These are phyloP conservation scores for Stentor coeruleus DNA, from an alignment of 73 alveolate species.

Conservation along the genomic window DNA sequence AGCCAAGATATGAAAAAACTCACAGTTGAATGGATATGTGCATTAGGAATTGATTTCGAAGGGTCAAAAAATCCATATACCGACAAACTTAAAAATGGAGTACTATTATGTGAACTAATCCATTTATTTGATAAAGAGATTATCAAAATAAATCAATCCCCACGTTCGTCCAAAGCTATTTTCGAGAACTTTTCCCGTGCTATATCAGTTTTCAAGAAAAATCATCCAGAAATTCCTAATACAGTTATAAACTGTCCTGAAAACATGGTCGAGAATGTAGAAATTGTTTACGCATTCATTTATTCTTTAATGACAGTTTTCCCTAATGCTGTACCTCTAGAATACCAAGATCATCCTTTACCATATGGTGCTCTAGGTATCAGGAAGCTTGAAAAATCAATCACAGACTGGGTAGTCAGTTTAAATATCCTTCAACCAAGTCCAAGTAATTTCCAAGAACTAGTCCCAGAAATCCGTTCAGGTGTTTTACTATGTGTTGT, in stretches of 20 bases:
- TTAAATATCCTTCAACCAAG: neutral
- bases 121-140: neutral
- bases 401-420: neutral
- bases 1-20: neutral
- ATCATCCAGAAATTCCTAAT: neutral
- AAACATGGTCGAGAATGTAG: neutral
- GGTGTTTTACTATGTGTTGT: slow-evolving; percentile 52
- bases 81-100: slow-evolving; percentile 1
- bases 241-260: neutral
- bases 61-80: neutral
- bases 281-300: neutral
- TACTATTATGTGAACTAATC: neutral
- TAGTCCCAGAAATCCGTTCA: slow-evolving; percentile 33
- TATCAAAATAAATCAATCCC: neutral
- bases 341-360: slow-evolving; percentile 10
- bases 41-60: neutral
- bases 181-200: neutral
- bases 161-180: neutral
- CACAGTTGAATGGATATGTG: neutral
- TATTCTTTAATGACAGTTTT: neutral
- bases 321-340: neutral
- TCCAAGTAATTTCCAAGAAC: neutral
- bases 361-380: slow-evolving; percentile 21
- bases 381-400: neutral
- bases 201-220: neutral